A percentile compares a stretch with the other conserved stretches of the same genome.
phyloP scores from a whole-genome alignment of 192 early-diverging fungal species.

The Podila horticola region DNA sequence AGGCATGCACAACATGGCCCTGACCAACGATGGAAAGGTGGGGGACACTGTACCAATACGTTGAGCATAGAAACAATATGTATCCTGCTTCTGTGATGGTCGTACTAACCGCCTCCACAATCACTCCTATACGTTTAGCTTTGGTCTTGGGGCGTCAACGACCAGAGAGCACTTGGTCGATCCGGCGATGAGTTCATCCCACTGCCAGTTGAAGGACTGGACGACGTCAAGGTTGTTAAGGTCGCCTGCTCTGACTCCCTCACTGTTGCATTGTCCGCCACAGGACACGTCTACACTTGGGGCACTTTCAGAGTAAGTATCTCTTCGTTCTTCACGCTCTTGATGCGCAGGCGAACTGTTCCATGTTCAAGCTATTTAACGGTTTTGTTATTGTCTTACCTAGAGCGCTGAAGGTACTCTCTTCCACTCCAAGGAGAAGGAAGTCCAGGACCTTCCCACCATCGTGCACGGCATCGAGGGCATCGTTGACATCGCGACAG shows the following conservation, averaged over 20 bases:
- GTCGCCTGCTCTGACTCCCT: conserved; percentile 89
- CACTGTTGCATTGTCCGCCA: conserved; percentile 78
- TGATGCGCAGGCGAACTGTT: not conserved
- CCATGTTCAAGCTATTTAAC: not conserved
- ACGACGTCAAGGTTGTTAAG: conserved; percentile 75
- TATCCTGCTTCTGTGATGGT: not conserved
- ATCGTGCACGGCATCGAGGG: conserved; percentile 63
- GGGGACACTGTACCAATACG: not conserved
- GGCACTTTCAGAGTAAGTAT: conserved; percentile 77
- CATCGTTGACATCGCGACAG: conserved; percentile 82
- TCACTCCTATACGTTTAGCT: conserved; percentile 52
- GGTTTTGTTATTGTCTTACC: not conserved
- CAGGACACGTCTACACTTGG: conserved; percentile 88
- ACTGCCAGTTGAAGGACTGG: conserved; percentile 73
- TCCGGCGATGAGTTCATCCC: conserved; percentile 75
- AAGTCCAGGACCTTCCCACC: conserved; percentile 70
- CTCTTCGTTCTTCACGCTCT: not conserved
- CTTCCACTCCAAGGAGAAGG: conserved; percentile 77
- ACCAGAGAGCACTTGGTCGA: conserved; percentile 87
- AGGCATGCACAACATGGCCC: conserved; percentile 88
- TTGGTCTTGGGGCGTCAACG: conserved; percentile 97
- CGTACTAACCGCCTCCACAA: not conserved
- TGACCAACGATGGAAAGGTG: conserved; percentile 79
- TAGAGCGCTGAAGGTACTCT: conserved; percentile 86
- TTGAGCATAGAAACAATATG: too few relatives aligned